Evolutionary conservation across 768 basidiomycete species (phyloP), one percentile per base, ranked within the genome.

Genomic region (Leccinum longicurvipes): DNA sequence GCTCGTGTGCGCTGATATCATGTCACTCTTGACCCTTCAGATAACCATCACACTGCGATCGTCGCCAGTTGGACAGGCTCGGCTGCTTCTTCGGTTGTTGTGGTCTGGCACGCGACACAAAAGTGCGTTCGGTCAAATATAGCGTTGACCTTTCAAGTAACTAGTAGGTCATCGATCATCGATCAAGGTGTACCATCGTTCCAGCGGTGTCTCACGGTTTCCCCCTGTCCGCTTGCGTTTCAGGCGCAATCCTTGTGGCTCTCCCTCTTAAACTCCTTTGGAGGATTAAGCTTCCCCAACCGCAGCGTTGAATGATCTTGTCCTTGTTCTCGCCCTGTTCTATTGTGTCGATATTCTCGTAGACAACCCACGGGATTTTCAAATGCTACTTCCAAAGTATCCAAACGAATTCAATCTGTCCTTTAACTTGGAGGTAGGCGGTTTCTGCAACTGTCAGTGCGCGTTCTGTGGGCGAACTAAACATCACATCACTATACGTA

Each of bases 261-360:
- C 17, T 49, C 29, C n/a, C 47, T 10, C 47, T 49, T 3, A 32
- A 17, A 15, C 47, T 64, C n/a, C 57, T 64, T 23, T 57, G 60
- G 63, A 49, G 31, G 17, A 44, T 62, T 19, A 56, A 44, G 12
- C 63, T 64, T 39, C 57, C 63, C 15, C 21, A 1, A 21, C 24
- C 54, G 29, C 60, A 60, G 27, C 63, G 51, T 32, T 51, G 48
- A 17, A 65, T 65, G 63, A 48, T 65, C 25, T n/a, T 65, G 10
- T 54, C 36, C 21, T 31, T 62, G 17, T 64, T 64, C 24, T 23
- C 63, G 2, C 4, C 51, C 5, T 62, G 53, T 47, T 45, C 44
- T 8, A 46, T 59, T 32, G 10, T 62, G 12, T 65, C 49, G 10
- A 1, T 23, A 11, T 39, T 45, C 34, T 57, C 63, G 6, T 5